A percentile compares a stretch with the other conserved stretches of the same genome.
These are phyloP conservation scores for Harringtonia aguacate DNA, from an alignment of 2,329 filamentous ascomycete species.

Conservation along the genomic window DNA sequence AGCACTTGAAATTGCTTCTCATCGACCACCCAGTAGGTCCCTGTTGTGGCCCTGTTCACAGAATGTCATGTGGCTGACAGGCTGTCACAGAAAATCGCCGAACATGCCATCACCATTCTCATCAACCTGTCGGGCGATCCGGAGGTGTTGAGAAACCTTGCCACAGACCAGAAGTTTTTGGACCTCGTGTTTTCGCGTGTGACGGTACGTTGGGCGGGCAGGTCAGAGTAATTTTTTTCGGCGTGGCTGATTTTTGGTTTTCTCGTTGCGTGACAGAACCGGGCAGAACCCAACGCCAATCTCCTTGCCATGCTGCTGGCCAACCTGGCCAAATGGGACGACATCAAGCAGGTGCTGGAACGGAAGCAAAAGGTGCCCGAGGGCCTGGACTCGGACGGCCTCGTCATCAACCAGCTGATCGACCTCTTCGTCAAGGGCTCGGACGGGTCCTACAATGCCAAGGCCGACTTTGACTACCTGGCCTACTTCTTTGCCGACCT, in stretches of 20 bases:
- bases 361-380: constrained; percentile 59
- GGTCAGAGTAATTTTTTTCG: too few species aligned
- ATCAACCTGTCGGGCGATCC: constrained; percentile 73
- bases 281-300: constrained; percentile 72
- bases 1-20: constrained; percentile 77
- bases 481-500: constrained; percentile 92
- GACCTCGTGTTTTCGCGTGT: constrained; percentile 62
- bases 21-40: constrained; percentile 66
- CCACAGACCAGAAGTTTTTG: constrained; percentile 71
- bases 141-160: constrained; percentile 62
- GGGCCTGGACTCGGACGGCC: constrained; percentile 59
- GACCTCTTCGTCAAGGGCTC: constrained; percentile 94
- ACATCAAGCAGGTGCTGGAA: constrained; percentile 56
- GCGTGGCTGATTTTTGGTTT: not conserved
- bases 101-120: constrained; percentile 83
- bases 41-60: not conserved
- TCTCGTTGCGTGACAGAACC: constrained; percentile 24
- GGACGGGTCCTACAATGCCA: constrained; percentile 69
- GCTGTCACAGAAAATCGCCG: constrained; percentile 62
- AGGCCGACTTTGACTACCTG: constrained; percentile 84
- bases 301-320: constrained; percentile 84
- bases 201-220: constrained; percentile 43
- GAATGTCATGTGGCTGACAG: not conserved
- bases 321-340: constrained; percentile 77
- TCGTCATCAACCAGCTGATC: constrained; percentile 80